Evolutionary conservation across 345 rosid genomes (phyloP).

Genomic region (Noccaea bulbosa): DNA sequence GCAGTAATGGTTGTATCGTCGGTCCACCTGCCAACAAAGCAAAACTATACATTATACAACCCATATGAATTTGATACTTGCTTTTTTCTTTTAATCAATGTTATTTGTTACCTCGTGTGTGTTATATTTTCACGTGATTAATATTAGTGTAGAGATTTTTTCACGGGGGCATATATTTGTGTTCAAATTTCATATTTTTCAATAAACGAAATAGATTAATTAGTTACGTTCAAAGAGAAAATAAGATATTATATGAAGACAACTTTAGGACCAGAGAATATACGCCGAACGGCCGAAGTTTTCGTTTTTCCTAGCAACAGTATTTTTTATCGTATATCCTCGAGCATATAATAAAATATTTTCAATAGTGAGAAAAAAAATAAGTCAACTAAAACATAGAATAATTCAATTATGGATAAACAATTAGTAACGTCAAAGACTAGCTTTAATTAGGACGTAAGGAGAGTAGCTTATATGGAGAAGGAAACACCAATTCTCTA

Average conservation of each 20-base stretch:
- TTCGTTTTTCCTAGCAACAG: slow-evolving; percentile 25
- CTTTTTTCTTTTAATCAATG: slow-evolving; percentile 11
- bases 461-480: slow-evolving; percentile 30
- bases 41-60: slow-evolving; percentile 31
- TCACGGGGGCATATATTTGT: slow-evolving; percentile 24
- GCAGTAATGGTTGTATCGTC: slow-evolving; percentile 89
- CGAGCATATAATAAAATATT: slow-evolving; percentile 28
- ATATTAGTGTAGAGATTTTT: slow-evolving; percentile 15
- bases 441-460: slow-evolving; percentile 31
- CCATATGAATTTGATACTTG: background rate
- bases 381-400: slow-evolving; percentile 37
- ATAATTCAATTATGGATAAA: slow-evolving; percentile 26
- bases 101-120: slow-evolving; percentile 13
- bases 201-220: slow-evolving; percentile 25
- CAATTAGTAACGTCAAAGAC: slow-evolving; percentile 33
- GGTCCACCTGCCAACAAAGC: slow-evolving; percentile 72
- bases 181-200: background rate
- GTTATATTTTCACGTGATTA: slow-evolving; percentile 38
- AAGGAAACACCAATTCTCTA: slow-evolving; percentile 33
- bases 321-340: slow-evolving; percentile 32
- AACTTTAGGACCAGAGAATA: slow-evolving; percentile 16
- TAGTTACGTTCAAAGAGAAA: slow-evolving; percentile 11
- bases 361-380: slow-evolving; percentile 11
- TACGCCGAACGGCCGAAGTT: background rate
- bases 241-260: background rate